phyloP scores from a whole-genome alignment of 305 asterid genomes.

The Coffea humblotiana region DNA sequence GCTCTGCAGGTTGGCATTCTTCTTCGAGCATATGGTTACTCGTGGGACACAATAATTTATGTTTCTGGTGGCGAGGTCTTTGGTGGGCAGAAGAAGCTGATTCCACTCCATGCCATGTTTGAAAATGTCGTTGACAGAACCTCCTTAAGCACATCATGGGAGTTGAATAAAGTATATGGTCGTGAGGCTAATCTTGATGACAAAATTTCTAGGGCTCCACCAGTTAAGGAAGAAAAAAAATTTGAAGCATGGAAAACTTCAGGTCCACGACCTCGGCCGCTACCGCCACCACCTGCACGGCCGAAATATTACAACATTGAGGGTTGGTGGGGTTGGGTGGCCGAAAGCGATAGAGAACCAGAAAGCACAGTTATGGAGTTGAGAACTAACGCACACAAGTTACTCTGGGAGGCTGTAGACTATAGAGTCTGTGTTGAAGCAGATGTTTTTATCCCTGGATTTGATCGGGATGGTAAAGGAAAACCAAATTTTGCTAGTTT shows the following conservation, averaged over 20 bases:
- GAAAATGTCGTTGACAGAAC: constrained; percentile 93
- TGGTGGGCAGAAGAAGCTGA: constrained; percentile 91
- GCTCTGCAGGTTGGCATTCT: constrained; percentile 79
- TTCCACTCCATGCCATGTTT: constrained; percentile 93
- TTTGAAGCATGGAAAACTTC: constrained; percentile 54
- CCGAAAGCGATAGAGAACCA: constrained; percentile 95
- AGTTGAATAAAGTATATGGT: constrained; percentile 74
- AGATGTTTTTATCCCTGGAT: constrained; percentile 83
- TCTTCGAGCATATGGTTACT: constrained; percentile 90
- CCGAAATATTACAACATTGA: constrained; percentile 85
- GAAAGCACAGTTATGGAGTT: constrained; percentile 91
- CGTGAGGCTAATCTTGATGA: constrained; percentile 82
- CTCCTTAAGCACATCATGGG: constrained; percentile 75
- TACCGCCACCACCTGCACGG: constrained; percentile 96
- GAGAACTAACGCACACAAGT: constrained; percentile 86
- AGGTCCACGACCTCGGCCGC: constrained; percentile 88
- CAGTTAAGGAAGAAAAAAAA: constrained; percentile 50
- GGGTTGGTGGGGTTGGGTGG: constrained; percentile 99
- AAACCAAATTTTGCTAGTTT: constrained; percentile 85
- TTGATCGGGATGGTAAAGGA: constrained; percentile 91
- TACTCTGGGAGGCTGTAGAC: constrained; percentile 95
- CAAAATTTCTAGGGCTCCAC: constrained; percentile 41
- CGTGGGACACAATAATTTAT: constrained; percentile 82
- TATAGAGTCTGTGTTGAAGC: constrained; percentile 80
- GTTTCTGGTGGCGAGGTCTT: constrained; percentile 95